phyloP scores from a whole-genome alignment of 2,329 filamentous ascomycete genomes.

The Clonostachys rosea region DNA sequence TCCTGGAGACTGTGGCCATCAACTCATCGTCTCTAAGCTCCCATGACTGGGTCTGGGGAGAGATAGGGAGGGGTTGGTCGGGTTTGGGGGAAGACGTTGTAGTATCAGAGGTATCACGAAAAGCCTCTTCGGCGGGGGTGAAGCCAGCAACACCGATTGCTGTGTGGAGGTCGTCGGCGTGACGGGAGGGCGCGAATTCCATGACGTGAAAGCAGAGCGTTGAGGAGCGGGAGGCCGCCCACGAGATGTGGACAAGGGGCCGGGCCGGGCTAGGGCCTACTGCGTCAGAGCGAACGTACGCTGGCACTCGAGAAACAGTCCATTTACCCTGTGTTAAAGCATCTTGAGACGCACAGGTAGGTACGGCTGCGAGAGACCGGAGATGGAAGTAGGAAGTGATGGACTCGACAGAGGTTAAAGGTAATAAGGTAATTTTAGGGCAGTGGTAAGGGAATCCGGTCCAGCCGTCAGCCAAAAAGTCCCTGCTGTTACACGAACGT shows the following conservation, averaged over 20 bases:
- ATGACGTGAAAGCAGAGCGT: conserved; percentile 2
- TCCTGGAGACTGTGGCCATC: conserved; percentile 10
- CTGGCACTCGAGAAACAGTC: too few species aligned
- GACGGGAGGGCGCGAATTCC: not conserved
- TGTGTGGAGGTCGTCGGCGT: not conserved
- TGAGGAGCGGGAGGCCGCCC: conserved; percentile 4
- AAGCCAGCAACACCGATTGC: not conserved
- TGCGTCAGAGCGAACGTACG: not conserved
- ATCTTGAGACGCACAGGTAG: too few species aligned
- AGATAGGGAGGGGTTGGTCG: not conserved
- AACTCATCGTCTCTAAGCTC: not conserved
- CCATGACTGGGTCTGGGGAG: too few species aligned
- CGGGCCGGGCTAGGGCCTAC: not conserved
- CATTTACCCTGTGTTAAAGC: too few species aligned
- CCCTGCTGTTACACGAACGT: too few species aligned
- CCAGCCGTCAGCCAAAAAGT: too few species aligned
- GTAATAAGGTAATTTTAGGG: too few species aligned
- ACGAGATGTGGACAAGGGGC: conserved; percentile 2
- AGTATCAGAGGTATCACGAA: conserved; percentile 1
- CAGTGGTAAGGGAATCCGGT: too few species aligned
- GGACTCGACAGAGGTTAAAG: too few species aligned
- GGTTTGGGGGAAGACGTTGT: not conserved
- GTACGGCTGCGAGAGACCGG: too few species aligned
- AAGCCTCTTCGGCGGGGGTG: not conserved
- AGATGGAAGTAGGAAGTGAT: too few species aligned